These are phyloP conservation scores for Fusarium sp. DNA, from an alignment of 2,329 filamentous ascomycete species.

Conservation along the genomic window DNA sequence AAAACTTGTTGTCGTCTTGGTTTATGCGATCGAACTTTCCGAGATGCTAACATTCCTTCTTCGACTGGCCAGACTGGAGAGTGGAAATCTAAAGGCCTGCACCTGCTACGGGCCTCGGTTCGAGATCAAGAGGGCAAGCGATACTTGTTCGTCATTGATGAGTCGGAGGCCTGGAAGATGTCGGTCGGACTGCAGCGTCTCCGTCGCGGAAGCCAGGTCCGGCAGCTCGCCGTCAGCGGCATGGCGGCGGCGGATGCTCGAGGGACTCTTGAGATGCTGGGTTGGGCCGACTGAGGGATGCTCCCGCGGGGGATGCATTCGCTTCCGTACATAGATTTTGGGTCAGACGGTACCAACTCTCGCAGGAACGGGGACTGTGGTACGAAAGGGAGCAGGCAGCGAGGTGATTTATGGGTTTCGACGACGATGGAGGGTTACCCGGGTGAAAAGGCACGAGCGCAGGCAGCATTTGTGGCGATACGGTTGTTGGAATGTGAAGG, in stretches of 20 bases:
- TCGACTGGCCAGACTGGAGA: conserved; percentile 62
- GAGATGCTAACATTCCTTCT: conserved; percentile 56
- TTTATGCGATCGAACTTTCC: conserved; percentile 59
- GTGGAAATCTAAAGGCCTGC: conserved; percentile 67
- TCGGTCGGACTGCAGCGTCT: conserved; percentile 71
- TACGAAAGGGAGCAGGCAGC: conserved; percentile 9
- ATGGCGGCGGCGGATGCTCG: conserved; percentile 67
- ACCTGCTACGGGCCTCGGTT: conserved; percentile 72
- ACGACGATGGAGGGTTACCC: conserved; percentile 24
- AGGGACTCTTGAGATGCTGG: conserved; percentile 68
- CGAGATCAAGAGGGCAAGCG: conserved; percentile 75
- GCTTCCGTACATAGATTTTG: conserved; percentile 43
- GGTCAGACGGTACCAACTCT: conserved; percentile 35
- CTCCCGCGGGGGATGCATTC: conserved; percentile 30
- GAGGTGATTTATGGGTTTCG: conserved; percentile 36
- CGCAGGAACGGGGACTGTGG: conserved; percentile 21
- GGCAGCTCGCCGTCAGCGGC: conserved; percentile 68
- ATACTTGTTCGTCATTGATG: conserved; percentile 72
- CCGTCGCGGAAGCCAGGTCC: conserved; percentile 69
- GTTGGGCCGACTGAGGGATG: conserved; percentile 56
- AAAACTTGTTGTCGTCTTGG: conserved; percentile 71
- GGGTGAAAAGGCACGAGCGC: conserved; percentile 36
- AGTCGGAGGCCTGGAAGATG: conserved; percentile 77
- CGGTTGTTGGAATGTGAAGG: conserved; percentile 47
- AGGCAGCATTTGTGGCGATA: conserved; percentile 44